A percentile compares a stretch with the other conserved stretches of the same genome.
Evolutionary conservation across 176 grass and related monocot genomes (phyloP).

Genomic region (Aegilops longissima): DNA sequence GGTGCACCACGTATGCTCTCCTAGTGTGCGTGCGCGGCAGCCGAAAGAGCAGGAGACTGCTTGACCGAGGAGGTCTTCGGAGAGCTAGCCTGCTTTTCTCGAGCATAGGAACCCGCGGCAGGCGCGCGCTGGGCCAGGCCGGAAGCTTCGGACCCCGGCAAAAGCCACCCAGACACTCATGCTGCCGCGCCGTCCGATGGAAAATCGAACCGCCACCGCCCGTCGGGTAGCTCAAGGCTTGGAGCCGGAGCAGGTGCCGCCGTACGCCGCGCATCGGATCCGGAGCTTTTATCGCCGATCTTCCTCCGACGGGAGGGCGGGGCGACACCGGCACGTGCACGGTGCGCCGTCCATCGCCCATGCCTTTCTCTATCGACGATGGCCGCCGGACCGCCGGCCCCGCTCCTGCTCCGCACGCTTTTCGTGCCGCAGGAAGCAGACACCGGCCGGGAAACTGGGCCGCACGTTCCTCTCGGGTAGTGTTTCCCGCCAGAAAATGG

Average conservation of each 20-base stretch:
- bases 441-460: not conserved
- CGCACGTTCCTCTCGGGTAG: not conserved
- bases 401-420: not conserved
- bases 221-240: too few relatives aligned
- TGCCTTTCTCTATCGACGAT: not conserved
- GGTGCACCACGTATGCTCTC: too few relatives aligned
- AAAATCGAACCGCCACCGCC: too few relatives aligned
- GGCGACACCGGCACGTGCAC: constrained; percentile 33
- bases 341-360: not conserved
- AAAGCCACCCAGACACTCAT: not conserved
- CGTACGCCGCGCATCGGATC: not conserved
- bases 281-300: too few relatives aligned
- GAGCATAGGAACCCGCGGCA: too few relatives aligned
- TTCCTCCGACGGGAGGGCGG: too few relatives aligned
- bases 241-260: not conserved
- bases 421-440: not conserved
- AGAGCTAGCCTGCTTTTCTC: too few relatives aligned
- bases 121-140: not conserved
- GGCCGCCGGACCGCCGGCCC: too few relatives aligned
- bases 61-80: too few relatives aligned
- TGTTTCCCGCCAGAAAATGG: not conserved
- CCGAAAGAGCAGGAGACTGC: too few relatives aligned
- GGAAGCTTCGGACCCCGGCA: not conserved
- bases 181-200: not conserved
- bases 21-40: too few relatives aligned